Percentiles rank a stretch among this genome's conserved stretches.
These are phyloP conservation scores for Mycosarcoma mackinlayi DNA, from an alignment of 1,284 basidiomycete species.

Conservation along the genomic window DNA sequence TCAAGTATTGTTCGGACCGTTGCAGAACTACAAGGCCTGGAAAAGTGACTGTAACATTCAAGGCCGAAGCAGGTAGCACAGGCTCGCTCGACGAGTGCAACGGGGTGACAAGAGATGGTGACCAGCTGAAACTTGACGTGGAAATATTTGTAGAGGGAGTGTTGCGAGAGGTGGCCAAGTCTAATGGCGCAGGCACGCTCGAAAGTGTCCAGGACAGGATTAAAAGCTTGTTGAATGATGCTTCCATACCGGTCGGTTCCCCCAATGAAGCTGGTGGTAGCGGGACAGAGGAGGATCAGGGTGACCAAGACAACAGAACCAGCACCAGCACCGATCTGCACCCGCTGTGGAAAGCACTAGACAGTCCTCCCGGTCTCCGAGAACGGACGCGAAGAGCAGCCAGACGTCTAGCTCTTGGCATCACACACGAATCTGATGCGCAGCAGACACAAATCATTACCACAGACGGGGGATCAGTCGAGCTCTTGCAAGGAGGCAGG, in stretches of 20 bases:
- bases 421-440: constrained; percentile 32
- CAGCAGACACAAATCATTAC: constrained; percentile 18
- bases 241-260: constrained; percentile 4
- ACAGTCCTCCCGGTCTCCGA: constrained; percentile 37
- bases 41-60: constrained; percentile 8
- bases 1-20: constrained; percentile 52
- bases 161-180: constrained; percentile 9
- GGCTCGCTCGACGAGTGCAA: background rate
- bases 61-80: background rate
- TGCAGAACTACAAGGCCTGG: constrained; percentile 30
- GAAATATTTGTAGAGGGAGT: constrained; percentile 25
- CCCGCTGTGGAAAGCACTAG: constrained; percentile 31
- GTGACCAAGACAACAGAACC: background rate
- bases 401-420: constrained; percentile 38
- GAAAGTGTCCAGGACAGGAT: constrained; percentile 26
- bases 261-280: background rate
- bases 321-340: background rate
- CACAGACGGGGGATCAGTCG: constrained; percentile 13
- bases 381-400: constrained; percentile 46
- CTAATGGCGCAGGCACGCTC: background rate
- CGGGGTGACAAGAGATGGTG: background rate
- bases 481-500: constrained; percentile 21
- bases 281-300: constrained; percentile 4
- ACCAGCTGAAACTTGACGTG: constrained; percentile 10
- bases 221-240: background rate